Conservation (phyloP, 1,139 yeast genomes). For the Saccharomycopsis hybrid region DNA sequence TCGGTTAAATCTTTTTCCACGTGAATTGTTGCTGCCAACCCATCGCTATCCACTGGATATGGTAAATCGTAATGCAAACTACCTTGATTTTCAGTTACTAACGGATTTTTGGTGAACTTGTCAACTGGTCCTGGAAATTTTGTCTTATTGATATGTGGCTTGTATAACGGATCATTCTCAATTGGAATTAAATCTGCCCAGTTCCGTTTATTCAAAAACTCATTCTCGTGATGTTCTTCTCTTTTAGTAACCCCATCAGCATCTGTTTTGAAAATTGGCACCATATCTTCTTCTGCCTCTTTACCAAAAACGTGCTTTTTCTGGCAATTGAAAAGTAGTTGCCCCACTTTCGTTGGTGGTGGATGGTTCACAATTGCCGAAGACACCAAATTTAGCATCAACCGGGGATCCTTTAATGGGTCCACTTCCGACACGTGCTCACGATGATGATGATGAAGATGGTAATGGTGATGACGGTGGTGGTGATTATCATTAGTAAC, state of each 20-base stretch:
- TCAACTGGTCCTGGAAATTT: constrained; percentile 19
- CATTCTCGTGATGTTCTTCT: constrained; percentile 26
- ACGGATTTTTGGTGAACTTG: constrained; percentile 13
- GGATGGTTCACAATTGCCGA: constrained; percentile 78
- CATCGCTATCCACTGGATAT: constrained; percentile 32
- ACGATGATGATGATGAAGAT: constrained; percentile 1
- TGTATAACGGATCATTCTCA: constrained; percentile 2
- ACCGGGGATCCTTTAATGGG: constrained; percentile 55
- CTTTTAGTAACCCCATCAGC: constrained; percentile 45
- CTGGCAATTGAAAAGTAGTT: constrained; percentile 49
- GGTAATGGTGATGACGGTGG: not conserved
- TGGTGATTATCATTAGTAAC: constrained; percentile 15
- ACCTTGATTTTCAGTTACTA: constrained; percentile 14
- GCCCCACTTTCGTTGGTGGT: constrained; percentile 70
- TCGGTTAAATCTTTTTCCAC: constrained; percentile 49
- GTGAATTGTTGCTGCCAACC: constrained; percentile 54
- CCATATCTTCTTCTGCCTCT: constrained; percentile 58
- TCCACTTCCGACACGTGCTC: constrained; percentile 25
- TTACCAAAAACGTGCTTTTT: constrained; percentile 40
- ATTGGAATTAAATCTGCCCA: constrained; percentile 32
- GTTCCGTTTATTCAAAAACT: constrained; percentile 60
- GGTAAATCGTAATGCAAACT: constrained; percentile 18
- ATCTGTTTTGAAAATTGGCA: constrained; percentile 51
- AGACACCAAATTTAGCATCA: constrained; percentile 63
- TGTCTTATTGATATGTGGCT: too few species aligned